A percentile compares a stretch with the other conserved stretches of the same genome.
Conservation (phyloP, 441 rosid genomes). For the Raphanus hybrid region DNA sequence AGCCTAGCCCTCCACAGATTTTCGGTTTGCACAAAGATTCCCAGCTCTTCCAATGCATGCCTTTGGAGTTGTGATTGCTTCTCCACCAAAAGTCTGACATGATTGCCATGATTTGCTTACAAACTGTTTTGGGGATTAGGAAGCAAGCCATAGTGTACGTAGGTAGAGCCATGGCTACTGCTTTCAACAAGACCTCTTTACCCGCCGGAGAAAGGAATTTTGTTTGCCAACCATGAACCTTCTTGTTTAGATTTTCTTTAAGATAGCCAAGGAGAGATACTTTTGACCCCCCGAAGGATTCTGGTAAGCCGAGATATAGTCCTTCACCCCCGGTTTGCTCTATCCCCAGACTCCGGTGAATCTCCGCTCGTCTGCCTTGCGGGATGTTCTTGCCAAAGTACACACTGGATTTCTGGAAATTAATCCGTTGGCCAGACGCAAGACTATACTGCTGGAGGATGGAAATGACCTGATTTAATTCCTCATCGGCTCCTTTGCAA, state of each 20-base stretch:
- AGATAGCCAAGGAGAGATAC: not conserved
- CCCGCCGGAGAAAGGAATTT: not conserved
- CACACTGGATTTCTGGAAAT: not conserved
- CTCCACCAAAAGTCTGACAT: too few species aligned
- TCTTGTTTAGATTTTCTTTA: not conserved
- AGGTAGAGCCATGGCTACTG: not conserved
- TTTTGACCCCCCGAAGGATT: not conserved
- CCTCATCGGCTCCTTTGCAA: too few species aligned
- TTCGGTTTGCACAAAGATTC: too few species aligned
- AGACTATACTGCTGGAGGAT: not conserved
- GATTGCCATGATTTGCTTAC: not conserved
- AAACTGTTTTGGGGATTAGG: not conserved
- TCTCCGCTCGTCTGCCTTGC: not conserved
- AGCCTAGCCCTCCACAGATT: too few species aligned
- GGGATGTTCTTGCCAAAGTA: not conserved
- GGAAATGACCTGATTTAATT: too few species aligned
- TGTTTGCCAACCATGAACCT: not conserved
- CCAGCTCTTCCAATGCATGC: too few species aligned
- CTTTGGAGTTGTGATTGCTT: too few species aligned
- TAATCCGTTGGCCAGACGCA: not conserved
- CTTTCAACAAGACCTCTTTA: not conserved
- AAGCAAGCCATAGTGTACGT: not conserved
- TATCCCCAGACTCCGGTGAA: not conserved
- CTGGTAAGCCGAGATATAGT: not conserved
- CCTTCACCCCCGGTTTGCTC: not conserved